These are phyloP conservation scores for Claviceps monticola DNA, from an alignment of 2,329 filamentous ascomycete species.

Conservation along the genomic window DNA sequence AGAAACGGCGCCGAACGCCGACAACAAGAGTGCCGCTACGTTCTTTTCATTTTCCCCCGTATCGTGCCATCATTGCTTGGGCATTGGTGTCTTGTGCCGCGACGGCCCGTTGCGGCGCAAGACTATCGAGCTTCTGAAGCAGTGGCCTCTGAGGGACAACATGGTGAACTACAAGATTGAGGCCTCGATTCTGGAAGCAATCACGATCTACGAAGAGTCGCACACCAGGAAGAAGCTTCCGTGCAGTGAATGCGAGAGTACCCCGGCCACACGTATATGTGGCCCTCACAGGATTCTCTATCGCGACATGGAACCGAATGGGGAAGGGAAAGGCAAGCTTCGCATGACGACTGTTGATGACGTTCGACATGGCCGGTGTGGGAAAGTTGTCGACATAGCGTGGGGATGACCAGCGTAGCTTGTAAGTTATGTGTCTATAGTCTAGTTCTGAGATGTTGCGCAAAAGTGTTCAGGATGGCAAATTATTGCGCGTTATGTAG, in stretches of 20 bases:
- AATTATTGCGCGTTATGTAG: too few species aligned
- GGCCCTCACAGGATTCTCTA: constrained; percentile 1
- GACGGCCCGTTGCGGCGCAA: constrained; percentile 1
- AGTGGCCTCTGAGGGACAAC: constrained; percentile 2
- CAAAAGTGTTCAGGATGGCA: too few species aligned
- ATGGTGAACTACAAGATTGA: constrained; percentile 4
- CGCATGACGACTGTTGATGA: constrained; percentile 1
- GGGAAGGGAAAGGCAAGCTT: not conserved
- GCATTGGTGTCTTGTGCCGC: constrained; percentile 1
- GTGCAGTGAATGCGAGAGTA: not conserved
- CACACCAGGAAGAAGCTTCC: not conserved
- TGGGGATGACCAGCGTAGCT: not conserved
- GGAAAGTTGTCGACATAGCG: not conserved
- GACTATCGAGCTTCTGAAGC: not conserved
- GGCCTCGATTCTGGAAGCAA: not conserved
- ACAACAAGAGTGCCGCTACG: not conserved
- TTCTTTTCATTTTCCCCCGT: constrained; percentile 2
- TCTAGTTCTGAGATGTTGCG: too few species aligned
- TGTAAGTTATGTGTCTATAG: too few species aligned
- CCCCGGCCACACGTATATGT: not conserved
- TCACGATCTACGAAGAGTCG: constrained; percentile 1
- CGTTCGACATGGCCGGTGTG: not conserved
- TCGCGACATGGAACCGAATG: not conserved
- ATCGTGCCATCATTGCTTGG: constrained; percentile 1
- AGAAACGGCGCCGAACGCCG: not conserved